phyloP scores from a whole-genome alignment of 768 basidiomycete genomes.

The Boletus pseudopeckii region DNA sequence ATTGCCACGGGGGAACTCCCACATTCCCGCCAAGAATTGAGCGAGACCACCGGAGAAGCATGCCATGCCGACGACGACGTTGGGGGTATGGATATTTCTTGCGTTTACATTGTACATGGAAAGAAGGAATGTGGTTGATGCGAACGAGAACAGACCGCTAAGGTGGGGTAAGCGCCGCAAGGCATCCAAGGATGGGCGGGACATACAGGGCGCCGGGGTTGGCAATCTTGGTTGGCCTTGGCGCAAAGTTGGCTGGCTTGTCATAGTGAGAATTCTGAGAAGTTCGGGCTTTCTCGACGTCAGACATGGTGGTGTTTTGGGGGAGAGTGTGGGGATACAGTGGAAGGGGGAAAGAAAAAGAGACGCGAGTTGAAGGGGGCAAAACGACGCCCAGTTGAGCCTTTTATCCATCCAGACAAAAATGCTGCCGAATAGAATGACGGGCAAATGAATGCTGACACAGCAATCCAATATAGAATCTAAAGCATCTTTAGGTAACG shows the following conservation, averaged over 20 bases:
- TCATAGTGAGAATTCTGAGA: conserved; percentile 22
- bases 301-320: conserved; percentile 28
- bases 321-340: neutral
- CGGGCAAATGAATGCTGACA: conserved; percentile 24
- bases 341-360: neutral
- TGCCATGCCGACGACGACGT: conserved; percentile 84
- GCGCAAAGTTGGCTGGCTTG: conserved; percentile 15
- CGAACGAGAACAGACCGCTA: conserved; percentile 80
- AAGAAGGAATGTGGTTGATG: conserved; percentile 77
- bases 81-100: conserved; percentile 52
- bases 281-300: conserved; percentile 32
- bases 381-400: neutral
- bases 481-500: conserved; percentile 1
- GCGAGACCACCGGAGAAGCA: conserved; percentile 79
- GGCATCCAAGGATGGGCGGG: neutral
- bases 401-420: conserved; percentile 17
- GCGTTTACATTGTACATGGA: conserved; percentile 68
- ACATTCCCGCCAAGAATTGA: conserved; percentile 88
- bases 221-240: conserved; percentile 40
- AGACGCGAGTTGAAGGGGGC: neutral
- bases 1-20: conserved; percentile 74
- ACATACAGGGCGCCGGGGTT: conserved; percentile 50
- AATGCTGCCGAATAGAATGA: conserved; percentile 15
- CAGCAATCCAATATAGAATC: conserved; percentile 2
- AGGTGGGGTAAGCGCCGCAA: neutral